A percentile compares a stretch with the other conserved stretches of the same genome.
phyloP scores from a whole-genome alignment of 768 basidiomycete species.

The Galerina sulciceps region DNA sequence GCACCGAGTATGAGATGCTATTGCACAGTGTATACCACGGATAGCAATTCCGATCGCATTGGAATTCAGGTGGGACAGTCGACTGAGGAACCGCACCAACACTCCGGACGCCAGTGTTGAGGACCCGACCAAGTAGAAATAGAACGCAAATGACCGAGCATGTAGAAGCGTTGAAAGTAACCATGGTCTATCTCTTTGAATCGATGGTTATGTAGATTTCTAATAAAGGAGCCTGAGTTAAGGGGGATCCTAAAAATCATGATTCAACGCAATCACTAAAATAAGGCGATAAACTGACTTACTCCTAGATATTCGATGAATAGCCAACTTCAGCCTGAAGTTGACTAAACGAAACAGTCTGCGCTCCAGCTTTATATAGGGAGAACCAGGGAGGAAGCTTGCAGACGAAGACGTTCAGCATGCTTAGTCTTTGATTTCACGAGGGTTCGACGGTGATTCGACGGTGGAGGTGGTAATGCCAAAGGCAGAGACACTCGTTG shows the following conservation, averaged over 20 bases:
- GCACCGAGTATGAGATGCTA: conserved; percentile 10
- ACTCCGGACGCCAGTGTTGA: too few species aligned
- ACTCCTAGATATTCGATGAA: background rate
- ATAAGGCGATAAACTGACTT: too few species aligned
- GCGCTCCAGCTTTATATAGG: too few species aligned
- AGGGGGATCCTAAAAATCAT: too few species aligned
- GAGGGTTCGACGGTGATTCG: too few species aligned
- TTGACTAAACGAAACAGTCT: background rate
- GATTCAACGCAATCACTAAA: too few species aligned
- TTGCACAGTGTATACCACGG: conserved; percentile 18
- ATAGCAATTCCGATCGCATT: conserved; percentile 21
- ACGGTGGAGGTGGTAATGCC: too few species aligned
- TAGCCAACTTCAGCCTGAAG: background rate
- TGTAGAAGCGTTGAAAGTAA: background rate
- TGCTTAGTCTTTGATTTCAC: too few species aligned
- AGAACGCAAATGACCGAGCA: background rate
- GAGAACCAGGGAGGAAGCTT: too few species aligned
- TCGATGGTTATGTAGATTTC: background rate
- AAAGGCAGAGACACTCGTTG: too few species aligned
- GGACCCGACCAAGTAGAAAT: too few species aligned
- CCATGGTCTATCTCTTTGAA: background rate
- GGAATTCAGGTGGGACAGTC: conserved; percentile 20
- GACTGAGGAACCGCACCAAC: background rate
- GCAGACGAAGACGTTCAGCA: too few species aligned
- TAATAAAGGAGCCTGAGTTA: background rate